Evolutionary conservation across 2,329 filamentous ascomycete species (phyloP), one percentile per base, ranked within the genome.

Genomic region (Calonectria leucothoes): DNA sequence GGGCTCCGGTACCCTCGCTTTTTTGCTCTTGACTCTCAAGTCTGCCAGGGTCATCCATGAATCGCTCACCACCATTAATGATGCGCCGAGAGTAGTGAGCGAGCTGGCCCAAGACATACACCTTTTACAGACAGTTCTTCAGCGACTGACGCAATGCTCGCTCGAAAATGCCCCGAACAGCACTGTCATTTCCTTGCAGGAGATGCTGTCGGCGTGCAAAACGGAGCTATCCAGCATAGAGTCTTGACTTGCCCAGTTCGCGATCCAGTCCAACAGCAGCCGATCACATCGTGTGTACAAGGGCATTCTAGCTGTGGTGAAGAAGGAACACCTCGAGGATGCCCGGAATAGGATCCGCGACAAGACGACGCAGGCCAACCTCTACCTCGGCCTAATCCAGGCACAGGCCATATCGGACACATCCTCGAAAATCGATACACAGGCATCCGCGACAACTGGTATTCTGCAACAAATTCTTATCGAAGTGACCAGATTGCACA

Each of bases 381-480:
- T 76, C 14, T 74, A 74, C 20, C 74, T 76, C 5, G 63, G 74
- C 29, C 31, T 76, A 17, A n/a, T 76, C 29, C 75, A 76, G 17
- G 66, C 71, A 2, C 71, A 76, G 17, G 64, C 71, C 0, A 65
- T 72, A 17, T 66, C 66, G 1, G 61, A 76, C 11, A 61, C 67
- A 2, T 76, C 74, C 4, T 66, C 69, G 2, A 69, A n/a, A 12
- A 69, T 76, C 7, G 59, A 64, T 15, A 51, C 35, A 1, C 74
- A 74, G 5, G 71, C 61, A 0, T 55, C 68, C 5, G 48, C 45
- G 2, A 76, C 74, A 8, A 66, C 52, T 11, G 57, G 17, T 10
- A 72, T 76, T 3, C 49, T 76, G 6, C 31, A 75, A 11, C 61
- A 74, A 4, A 74, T 76, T 6, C 49, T 76, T 0, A 45, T 31